Percentiles rank a stretch among this genome's conserved stretches.
These are phyloP conservation scores for Crepidotus variabilis DNA, from an alignment of 768 basidiomycete species.

Conservation along the genomic window DNA sequence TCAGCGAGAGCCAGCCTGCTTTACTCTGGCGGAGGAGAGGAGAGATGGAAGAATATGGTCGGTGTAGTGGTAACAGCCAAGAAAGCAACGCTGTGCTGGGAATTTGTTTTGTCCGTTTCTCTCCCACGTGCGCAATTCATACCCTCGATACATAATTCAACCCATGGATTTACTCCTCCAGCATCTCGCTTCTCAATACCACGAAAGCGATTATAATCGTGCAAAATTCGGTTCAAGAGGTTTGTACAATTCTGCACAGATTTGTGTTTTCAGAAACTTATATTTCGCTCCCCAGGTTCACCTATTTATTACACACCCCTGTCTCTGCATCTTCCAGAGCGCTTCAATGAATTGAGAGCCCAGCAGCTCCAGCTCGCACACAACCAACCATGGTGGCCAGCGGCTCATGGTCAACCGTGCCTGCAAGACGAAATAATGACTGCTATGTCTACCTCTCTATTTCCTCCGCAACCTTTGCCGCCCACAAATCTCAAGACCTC, in stretches of 20 bases:
- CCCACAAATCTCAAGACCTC: slow-evolving; percentile 58
- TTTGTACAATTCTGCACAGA: slow-evolving; percentile 6
- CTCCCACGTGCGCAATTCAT: neutral
- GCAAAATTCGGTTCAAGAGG: slow-evolving; percentile 57
- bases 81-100: slow-evolving; percentile 8
- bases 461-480: slow-evolving; percentile 5
- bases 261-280: slow-evolving; percentile 3
- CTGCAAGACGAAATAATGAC: slow-evolving; percentile 48
- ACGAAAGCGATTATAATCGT: slow-evolving; percentile 65
- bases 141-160: slow-evolving; percentile 1
- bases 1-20: slow-evolving; percentile 21
- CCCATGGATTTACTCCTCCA: slow-evolving; percentile 36
- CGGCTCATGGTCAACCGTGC: slow-evolving; percentile 9
- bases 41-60: slow-evolving; percentile 4
- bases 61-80: slow-evolving; percentile 6
- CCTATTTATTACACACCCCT: slow-evolving; percentile 59
- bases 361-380: slow-evolving; percentile 42
- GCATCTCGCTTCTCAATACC: slow-evolving; percentile 69
- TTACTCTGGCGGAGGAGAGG: slow-evolving; percentile 21
- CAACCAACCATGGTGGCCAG: slow-evolving; percentile 18
- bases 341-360: slow-evolving; percentile 46
- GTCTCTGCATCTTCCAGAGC: slow-evolving; percentile 57
- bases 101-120: neutral
- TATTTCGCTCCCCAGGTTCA: slow-evolving; percentile 37
- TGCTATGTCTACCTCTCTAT: slow-evolving; percentile 47